These are phyloP conservation scores for Apiotrichum siamense DNA, from an alignment of 1,284 basidiomycete genomes.

Conservation along the genomic window DNA sequence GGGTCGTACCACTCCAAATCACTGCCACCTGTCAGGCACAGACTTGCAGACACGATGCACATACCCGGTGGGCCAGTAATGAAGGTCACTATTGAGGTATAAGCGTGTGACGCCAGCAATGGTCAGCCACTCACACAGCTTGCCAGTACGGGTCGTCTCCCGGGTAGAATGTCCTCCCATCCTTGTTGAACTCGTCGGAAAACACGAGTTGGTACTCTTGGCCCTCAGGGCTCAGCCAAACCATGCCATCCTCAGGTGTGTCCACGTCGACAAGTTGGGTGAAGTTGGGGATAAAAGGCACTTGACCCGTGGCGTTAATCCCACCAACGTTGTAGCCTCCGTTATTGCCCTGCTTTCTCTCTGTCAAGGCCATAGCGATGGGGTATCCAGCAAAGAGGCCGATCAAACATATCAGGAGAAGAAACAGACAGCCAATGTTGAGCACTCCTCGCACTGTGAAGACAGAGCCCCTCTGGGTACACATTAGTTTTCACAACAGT, in stretches of 20 bases:
- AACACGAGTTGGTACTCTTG: slow-evolving; percentile 49
- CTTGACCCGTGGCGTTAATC: slow-evolving; percentile 55
- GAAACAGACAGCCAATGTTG: slow-evolving; percentile 68
- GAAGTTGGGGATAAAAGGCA: slow-evolving; percentile 59
- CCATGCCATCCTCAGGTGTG: slow-evolving; percentile 53
- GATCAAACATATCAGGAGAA: slow-evolving; percentile 59
- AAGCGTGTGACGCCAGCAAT: background rate
- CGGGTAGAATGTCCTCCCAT: slow-evolving; percentile 69
- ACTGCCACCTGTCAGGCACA: slow-evolving; percentile 39
- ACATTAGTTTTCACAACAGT: background rate
- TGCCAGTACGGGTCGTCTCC: slow-evolving; percentile 51
- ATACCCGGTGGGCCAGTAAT: slow-evolving; percentile 60
- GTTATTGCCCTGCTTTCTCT: slow-evolving; percentile 33
- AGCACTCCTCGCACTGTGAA: slow-evolving; percentile 65
- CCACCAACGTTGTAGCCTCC: slow-evolving; percentile 55
- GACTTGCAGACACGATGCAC: background rate
- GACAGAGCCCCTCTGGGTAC: slow-evolving; percentile 53
- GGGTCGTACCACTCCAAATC: slow-evolving; percentile 80
- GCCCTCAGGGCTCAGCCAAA: slow-evolving; percentile 40
- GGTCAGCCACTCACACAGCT: slow-evolving; percentile 27
- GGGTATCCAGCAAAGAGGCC: slow-evolving; percentile 59
- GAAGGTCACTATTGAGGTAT: slow-evolving; percentile 50
- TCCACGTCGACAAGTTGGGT: slow-evolving; percentile 65
- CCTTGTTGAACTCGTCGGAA: slow-evolving; percentile 53
- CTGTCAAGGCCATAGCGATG: slow-evolving; percentile 44